Evolutionary conservation across 768 basidiomycete genomes (phyloP), one percentile per base, ranked within the genome.

Genomic region (Strobilomyces confusus): DNA sequence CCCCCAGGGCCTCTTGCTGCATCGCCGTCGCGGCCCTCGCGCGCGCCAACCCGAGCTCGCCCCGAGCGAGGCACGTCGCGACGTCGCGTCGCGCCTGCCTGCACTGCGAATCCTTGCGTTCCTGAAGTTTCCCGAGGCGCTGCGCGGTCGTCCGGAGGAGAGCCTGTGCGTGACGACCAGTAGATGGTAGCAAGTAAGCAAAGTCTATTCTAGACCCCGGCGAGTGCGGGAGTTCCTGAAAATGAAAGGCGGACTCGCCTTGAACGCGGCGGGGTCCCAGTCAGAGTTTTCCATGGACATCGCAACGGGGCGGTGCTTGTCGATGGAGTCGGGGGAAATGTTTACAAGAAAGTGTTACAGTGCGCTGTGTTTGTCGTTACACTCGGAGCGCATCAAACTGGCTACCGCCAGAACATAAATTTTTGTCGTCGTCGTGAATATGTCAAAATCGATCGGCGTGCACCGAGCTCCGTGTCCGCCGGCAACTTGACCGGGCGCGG

Each of bases 21-120:
- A 87, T 77, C 44, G 86, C 65, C 60, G 78, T 82, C 64, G 84
- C 84, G 2, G 84, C 84, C 71, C 88, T 89, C n/a, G 80, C 77
- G 44, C 87, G 80, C 13, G 89, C 89, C 29, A 87, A 68, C 15
- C 72, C 73, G 48, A 86, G 70, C 49, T 86, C 80, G 36, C 79
- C 78, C 57, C 84, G 80, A 47, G 79, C 77, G 38, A 91, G 73
- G 17, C 85, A 69, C 13, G 79, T 83, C 6, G 86, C 81, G 53
- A 91, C 84, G 65, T 89, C 87, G 57, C 76, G 77, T 59, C 85
- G 77, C 19, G 78, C 80, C 41, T 87, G 80, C 33, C 76, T 77
- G 2, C 76, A 78, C 62, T 83, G 76, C 6, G 86, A 80, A 58
- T 89, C 85, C 54, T 84, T 80, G 67, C 80, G 81, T 56, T 83